Percentiles rank a stretch among this genome's conserved stretches.
Evolutionary conservation across 495 filamentous ascomycete species (phyloP).

Genomic region (Penicillium silybi): DNA sequence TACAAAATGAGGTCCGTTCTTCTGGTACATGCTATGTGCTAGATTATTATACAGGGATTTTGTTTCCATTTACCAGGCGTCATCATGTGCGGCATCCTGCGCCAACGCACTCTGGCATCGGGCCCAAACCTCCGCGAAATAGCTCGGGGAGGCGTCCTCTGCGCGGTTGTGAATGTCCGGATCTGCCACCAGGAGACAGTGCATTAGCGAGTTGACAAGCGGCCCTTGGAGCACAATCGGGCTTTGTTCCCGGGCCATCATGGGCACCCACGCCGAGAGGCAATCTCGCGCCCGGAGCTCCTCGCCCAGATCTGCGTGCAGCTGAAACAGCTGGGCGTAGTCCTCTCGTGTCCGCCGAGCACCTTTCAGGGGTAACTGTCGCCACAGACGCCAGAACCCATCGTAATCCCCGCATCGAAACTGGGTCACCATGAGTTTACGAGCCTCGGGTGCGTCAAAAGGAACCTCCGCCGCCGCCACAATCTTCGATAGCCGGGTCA

Average conservation of each 20-base stretch:
- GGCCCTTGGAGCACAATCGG: conserved; percentile 41
- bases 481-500: conserved; percentile 25
- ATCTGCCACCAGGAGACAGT: conserved; percentile 52
- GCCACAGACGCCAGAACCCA: conserved; percentile 61
- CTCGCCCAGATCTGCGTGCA: conserved; percentile 46
- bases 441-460: conserved; percentile 45
- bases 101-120: conserved; percentile 26
- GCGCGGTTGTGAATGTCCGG: conserved; percentile 34
- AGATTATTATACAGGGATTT: conserved; percentile 12
- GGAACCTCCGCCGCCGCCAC: conserved; percentile 34
- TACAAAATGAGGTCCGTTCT: conserved; percentile 1
- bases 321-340: conserved; percentile 53
- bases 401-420: conserved; percentile 44
- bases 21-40: conserved; percentile 7
- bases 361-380: conserved; percentile 46
- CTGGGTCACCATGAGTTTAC: conserved; percentile 44
- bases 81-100: not conserved
- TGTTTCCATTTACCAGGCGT: not conserved
- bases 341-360: conserved; percentile 48
- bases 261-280: conserved; percentile 47
- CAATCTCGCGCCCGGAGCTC: conserved; percentile 44
- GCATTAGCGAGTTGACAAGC: conserved; percentile 38
- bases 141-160: conserved; percentile 14
- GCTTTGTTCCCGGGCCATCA: conserved; percentile 58
- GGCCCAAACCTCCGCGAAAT: conserved; percentile 27